Percentiles rank a stretch among this genome's conserved stretches.
These are phyloP conservation scores for Domatiomyces catenatus DNA, from an alignment of 2,329 filamentous ascomycete genomes.

Conservation along the genomic window DNA sequence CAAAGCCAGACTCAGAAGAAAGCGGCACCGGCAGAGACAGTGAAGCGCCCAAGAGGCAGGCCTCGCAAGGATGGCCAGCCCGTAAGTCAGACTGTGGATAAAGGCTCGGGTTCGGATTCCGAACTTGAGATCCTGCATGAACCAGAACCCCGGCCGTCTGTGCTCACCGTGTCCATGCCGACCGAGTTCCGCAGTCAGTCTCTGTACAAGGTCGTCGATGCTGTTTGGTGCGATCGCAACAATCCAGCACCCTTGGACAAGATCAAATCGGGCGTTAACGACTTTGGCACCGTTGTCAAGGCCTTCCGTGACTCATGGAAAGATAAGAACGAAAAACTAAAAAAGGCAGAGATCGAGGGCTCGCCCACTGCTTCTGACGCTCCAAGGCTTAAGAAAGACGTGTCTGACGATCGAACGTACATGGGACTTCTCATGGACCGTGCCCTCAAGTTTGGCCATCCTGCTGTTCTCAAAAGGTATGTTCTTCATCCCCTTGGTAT, in stretches of 20 bases:
- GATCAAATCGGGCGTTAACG: constrained; percentile 39
- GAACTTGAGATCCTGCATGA: constrained; percentile 38
- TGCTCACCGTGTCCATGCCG: constrained; percentile 36
- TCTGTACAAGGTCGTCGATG: constrained; percentile 44
- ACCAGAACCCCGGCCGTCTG: constrained; percentile 41
- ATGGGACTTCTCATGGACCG: constrained; percentile 36
- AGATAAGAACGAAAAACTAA: constrained; percentile 38
- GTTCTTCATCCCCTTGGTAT: constrained; percentile 17
- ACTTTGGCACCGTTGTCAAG: constrained; percentile 45
- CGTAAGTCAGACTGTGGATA: neutral
- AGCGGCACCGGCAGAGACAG: constrained; percentile 2
- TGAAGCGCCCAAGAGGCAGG: constrained; percentile 2
- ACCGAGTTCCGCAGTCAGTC: constrained; percentile 34
- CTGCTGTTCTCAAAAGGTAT: constrained; percentile 35
- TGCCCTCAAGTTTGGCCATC: constrained; percentile 30
- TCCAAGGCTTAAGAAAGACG: constrained; percentile 39
- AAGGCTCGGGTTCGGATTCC: constrained; percentile 24
- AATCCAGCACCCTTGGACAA: constrained; percentile 34
- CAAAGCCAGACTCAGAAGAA: neutral
- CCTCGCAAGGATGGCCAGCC: constrained; percentile 4
- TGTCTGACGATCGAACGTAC: constrained; percentile 41
- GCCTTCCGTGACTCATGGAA: constrained; percentile 48
- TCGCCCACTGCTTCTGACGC: constrained; percentile 30
- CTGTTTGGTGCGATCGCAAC: constrained; percentile 44
- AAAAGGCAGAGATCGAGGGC: constrained; percentile 42